phyloP scores from a whole-genome alignment of 2,329 filamentous ascomycete species.

The Exophiala viscosa region DNA sequence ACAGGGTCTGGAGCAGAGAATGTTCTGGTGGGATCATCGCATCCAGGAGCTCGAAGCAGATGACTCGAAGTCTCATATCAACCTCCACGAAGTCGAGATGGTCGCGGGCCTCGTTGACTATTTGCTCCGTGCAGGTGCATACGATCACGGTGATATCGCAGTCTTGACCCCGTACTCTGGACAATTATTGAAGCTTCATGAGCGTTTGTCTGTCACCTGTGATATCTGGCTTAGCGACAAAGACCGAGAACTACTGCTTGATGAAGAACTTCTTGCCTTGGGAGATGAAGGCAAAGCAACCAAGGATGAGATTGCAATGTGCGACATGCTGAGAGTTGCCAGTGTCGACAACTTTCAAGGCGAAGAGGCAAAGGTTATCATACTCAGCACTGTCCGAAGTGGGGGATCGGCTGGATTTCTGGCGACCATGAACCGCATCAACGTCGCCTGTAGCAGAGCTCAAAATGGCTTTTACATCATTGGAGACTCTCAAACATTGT shows the following conservation, averaged over 20 bases:
- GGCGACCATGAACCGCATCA: slow-evolving; percentile 34
- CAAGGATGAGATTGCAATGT: slow-evolving; percentile 27
- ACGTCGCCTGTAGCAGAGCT: slow-evolving; percentile 34
- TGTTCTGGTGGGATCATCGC: slow-evolving; percentile 33
- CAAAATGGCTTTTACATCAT: slow-evolving; percentile 36
- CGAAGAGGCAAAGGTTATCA: slow-evolving; percentile 35
- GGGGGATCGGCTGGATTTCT: slow-evolving; percentile 33
- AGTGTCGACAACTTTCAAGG: slow-evolving; percentile 37
- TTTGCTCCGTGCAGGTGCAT: slow-evolving; percentile 30
- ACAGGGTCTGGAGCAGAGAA: slow-evolving; percentile 29
- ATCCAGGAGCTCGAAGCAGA: slow-evolving; percentile 26
- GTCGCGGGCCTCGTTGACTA: slow-evolving; percentile 29
- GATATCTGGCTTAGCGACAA: slow-evolving; percentile 31
- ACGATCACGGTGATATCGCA: slow-evolving; percentile 31
- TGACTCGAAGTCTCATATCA: slow-evolving; percentile 30
- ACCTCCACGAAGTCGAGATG: slow-evolving; percentile 32
- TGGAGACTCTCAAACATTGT: slow-evolving; percentile 30
- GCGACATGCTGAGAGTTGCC: slow-evolving; percentile 30
- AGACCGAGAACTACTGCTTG: slow-evolving; percentile 28
- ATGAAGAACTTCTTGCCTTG: slow-evolving; percentile 24
- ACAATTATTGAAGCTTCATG: slow-evolving; percentile 29
- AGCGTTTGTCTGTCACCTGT: slow-evolving; percentile 25
- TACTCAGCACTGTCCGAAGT: slow-evolving; percentile 34
- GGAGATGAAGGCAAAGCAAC: slow-evolving; percentile 14
- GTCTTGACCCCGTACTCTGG: slow-evolving; percentile 34